phyloP scores from a whole-genome alignment of 2,329 filamentous ascomycete genomes.

The Colletotrichum navitas region DNA sequence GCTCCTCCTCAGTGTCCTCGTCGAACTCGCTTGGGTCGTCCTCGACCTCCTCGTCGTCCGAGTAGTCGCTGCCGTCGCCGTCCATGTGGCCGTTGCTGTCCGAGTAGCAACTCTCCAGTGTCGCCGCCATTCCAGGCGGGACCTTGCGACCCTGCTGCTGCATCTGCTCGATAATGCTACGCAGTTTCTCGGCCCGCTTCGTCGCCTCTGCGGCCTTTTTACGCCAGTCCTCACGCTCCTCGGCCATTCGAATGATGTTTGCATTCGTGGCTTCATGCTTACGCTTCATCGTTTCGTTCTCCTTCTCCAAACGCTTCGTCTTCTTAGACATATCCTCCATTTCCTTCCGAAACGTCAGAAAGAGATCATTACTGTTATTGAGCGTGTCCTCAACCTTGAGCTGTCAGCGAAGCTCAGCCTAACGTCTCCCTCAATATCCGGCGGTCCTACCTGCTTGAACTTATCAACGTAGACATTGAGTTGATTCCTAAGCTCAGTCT shows the following conservation, averaged over 20 bases:
- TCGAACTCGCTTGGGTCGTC: conserved; percentile 76
- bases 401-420: conserved; percentile 45
- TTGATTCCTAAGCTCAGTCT: conserved; percentile 92
- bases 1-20: conserved; percentile 68
- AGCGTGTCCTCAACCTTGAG: conserved; percentile 94
- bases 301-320: conserved; percentile 95
- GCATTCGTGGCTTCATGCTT: conserved; percentile 95
- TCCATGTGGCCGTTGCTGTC: conserved; percentile 62
- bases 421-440: conserved; percentile 2
- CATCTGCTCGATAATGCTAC: conserved; percentile 95
- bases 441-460: conserved; percentile 90
- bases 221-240: conserved; percentile 87
- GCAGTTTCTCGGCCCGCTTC: conserved; percentile 91
- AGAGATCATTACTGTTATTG: conserved; percentile 98
- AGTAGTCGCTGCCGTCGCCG: conserved; percentile 73
- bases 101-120: conserved; percentile 71
- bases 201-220: conserved; percentile 65
- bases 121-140: conserved; percentile 72
- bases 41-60: conserved; percentile 72
- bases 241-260: conserved; percentile 97
- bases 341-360: conserved; percentile 96
- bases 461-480: conserved; percentile 99
- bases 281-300: conserved; percentile 89
- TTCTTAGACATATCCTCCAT: conserved; percentile 99
- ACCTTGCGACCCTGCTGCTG: conserved; percentile 90